Evolutionary conservation across 208 protist genomes (phyloP).

Genomic region (Porcisia hertigi): DNA sequence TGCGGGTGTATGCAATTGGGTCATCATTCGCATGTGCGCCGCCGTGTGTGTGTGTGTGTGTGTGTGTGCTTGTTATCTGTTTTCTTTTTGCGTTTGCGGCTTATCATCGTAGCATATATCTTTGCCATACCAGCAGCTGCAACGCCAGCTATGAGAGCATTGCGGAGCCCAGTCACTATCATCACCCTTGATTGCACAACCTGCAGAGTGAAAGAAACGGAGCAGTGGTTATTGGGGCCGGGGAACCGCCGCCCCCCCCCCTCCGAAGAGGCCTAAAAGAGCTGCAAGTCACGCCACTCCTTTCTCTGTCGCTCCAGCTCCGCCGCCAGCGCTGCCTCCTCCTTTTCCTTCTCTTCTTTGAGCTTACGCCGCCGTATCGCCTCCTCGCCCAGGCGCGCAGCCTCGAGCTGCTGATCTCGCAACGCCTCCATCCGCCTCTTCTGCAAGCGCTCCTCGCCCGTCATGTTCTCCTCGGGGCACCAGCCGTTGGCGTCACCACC

Average conservation of each 20-base stretch:
- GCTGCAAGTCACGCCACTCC: conserved; percentile 73
- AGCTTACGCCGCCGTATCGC: conserved; percentile 59
- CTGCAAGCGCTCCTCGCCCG: conserved; percentile 60
- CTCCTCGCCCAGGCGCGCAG: conserved; percentile 75
- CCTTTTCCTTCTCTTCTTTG: conserved; percentile 55
- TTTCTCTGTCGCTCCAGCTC: conserved; percentile 81
- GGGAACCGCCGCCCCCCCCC: neutral
- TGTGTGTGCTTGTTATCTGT: neutral
- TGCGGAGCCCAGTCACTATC: neutral
- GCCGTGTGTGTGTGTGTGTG: neutral
- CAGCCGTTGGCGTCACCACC: neutral
- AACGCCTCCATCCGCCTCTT: conserved; percentile 51
- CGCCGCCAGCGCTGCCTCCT: conserved; percentile 51
- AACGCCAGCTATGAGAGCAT: too few relatives aligned
- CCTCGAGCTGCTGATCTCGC: conserved; percentile 76
- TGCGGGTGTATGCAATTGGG: too few relatives aligned
- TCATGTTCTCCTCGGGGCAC: conserved; percentile 15
- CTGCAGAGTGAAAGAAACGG: neutral
- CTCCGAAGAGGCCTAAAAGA: conserved; percentile 44
- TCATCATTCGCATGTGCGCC: neutral
- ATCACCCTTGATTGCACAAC: neutral
- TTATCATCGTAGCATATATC: too few relatives aligned
- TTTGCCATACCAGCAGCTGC: too few relatives aligned
- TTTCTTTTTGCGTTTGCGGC: neutral
- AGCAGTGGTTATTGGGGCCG: neutral